Evolutionary conservation across 805 yeast genomes (phyloP), one percentile per base, ranked within the genome.

Genomic region (Candida nemodendra): DNA sequence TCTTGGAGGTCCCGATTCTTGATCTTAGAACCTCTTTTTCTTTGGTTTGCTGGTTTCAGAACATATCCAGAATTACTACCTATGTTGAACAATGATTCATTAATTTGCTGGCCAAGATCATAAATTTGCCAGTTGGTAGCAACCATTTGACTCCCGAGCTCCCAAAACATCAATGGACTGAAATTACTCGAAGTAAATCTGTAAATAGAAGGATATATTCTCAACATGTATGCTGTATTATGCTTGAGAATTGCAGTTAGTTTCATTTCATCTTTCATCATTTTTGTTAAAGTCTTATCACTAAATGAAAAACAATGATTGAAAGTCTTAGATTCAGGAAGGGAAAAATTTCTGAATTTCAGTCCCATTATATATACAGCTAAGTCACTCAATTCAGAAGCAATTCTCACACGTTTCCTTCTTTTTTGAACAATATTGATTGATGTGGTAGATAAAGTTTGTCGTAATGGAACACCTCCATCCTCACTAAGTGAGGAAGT

Each of bases 61-160:
- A 84, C 78, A 55, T 87, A 93, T 0, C 99, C 99, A 0, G 73
- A 65, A 30, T 68, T 72, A 11, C 71, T 66, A 0, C 76, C 74
- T 12, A 72, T 60, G 34, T 76, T 77, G 59, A 91, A 88, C 74
- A 89, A 65, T 3, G 96, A 86, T 45, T 84, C 84, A 57, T 89
- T 90, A 9, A 93, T 53, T 55, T 89, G 96, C 56, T 90, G 91
- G 0, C 97, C 96, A 13, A 79, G 41, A 55, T 93, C 99, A 56
- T 78, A 82, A 0, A 93, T 82, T 61, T 91, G 99, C 97, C 97
- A 91, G 56, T 91, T 93, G 0, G 96, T 81, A 0, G 99, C 98
- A 4, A 86, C 98, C 88, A 93, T 78, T 56, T 93, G 99, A 9
- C 75, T 82, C 1, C 99, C 99, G 32, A 74, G 66, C 34, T 71